Evolutionary conservation across 805 yeast genomes (phyloP).

Genomic region (Ogataea ganodermae): DNA sequence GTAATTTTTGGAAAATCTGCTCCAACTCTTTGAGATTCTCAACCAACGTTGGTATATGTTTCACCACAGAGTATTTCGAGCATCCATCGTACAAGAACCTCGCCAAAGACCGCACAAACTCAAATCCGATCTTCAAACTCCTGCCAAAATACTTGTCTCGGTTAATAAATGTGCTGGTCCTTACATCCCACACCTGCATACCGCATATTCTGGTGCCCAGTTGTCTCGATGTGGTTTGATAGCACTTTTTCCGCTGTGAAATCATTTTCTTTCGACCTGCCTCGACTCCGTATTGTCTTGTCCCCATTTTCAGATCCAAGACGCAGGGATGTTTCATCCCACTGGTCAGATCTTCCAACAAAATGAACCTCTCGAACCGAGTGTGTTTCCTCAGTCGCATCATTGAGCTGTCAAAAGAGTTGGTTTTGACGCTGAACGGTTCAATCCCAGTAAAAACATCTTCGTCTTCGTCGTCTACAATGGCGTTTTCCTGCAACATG

Average conservation of each 20-base stretch:
- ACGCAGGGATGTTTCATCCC: constrained; percentile 87
- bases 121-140: constrained; percentile 63
- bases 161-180: constrained; percentile 51
- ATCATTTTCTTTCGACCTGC: constrained; percentile 69
- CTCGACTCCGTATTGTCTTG: constrained; percentile 97
- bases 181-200: constrained; percentile 76
- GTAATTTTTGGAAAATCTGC: constrained; percentile 52
- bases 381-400: constrained; percentile 37
- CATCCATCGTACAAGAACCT: constrained; percentile 81
- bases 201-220: constrained; percentile 96
- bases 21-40: constrained; percentile 60
- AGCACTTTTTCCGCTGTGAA: constrained; percentile 83
- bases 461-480: constrained; percentile 20
- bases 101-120: constrained; percentile 73
- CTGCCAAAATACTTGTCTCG: constrained; percentile 95
- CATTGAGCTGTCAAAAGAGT: constrained; percentile 3
- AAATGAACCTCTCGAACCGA: constrained; percentile 75
- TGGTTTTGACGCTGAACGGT: constrained; percentile 3
- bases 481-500: constrained; percentile 15
- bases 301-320: constrained; percentile 95
- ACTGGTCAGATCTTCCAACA: constrained; percentile 87
- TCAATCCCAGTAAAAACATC: not conserved
- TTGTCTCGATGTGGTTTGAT: constrained; percentile 71
- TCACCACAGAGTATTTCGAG: constrained; percentile 54
- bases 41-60: constrained; percentile 68